Base-by-base conservation (phyloP, 2,329 filamentous ascomycete genomes). In the Fusarium continuum region DNA sequence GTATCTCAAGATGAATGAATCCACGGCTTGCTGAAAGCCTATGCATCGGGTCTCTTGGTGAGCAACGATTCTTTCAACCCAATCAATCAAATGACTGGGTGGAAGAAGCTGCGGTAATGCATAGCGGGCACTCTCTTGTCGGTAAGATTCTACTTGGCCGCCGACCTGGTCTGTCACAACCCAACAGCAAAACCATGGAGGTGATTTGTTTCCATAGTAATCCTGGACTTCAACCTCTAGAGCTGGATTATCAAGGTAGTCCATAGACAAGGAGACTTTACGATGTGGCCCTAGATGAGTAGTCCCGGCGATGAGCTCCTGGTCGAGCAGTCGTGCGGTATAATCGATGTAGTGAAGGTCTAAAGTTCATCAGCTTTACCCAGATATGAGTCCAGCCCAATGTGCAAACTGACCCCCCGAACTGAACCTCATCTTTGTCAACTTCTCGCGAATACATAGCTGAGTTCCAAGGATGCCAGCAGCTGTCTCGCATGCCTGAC, bases 261-360 rank as follows among this genome's bases (percentile, higher is more conserved):
- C 70, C 68, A 72, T 70, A 8, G 68, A 69, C 13, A 72, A 44
- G 1, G 55, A 52, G 8, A 72, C 68, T 13, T 58, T 64, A n/a
- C 70, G 68, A 20, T 67, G 70, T 19, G 61, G 68, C 4, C 70
- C 68, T 9, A 72, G 59, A 49, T 72, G 70, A 17, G 70, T 72
- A 14, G 70, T 72, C 8, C 70, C 70, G n/a, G 65, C 65, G 20
- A 72, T 62, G 31, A 72, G 70, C 45, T 72, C 70, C 26, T 71
- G 61, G 19, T 72, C 64, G 2, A 72, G 59, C 13, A 72, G 54
- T 8, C 68, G 59, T 7, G 68, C 70, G 13, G 68, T 72, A 13
- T 72, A 72, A 38, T 72, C 70, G 40, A 72, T 69, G 29, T 72
- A 72, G 20, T 72, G 70, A 39, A 72, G 67, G 46, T 72, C 70